These are phyloP conservation scores for Wickerhamiella nectarea DNA, from an alignment of 805 yeast species.

Conservation along the genomic window DNA sequence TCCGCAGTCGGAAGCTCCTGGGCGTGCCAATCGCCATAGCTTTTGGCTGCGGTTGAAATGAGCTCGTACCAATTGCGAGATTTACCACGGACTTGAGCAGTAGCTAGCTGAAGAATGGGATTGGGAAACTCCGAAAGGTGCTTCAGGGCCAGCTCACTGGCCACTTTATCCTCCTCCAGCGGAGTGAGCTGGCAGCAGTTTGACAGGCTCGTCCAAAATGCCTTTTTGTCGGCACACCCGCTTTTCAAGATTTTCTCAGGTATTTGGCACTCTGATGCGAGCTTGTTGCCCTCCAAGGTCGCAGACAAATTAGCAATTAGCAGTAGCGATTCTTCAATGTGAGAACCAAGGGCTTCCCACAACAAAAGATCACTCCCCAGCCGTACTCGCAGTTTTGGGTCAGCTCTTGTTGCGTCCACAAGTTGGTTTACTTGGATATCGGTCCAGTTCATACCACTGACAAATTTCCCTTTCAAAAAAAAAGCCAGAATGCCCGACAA, in stretches of 20 bases:
- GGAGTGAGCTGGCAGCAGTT: conserved; percentile 7
- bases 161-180: not conserved
- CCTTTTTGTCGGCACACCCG: not conserved
- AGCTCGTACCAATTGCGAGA: not conserved
- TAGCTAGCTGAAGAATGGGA: conserved; percentile 2
- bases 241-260: not conserved
- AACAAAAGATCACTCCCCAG: not conserved
- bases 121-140: not conserved
- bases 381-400: not conserved
- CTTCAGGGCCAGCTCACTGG: not conserved
- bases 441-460: not conserved
- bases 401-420: not conserved
- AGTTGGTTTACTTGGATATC: not conserved
- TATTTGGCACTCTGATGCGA: not conserved
- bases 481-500: not conserved
- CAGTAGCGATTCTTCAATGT: not conserved
- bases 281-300: conserved; percentile 4
- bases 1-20: not conserved
- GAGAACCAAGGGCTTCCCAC: not conserved
- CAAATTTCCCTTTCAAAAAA: not conserved
- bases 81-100: not conserved
- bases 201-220: conserved; percentile 9
- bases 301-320: conserved; percentile 10
- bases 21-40: conserved; percentile 2
- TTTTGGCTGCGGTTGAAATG: not conserved